Evolutionary conservation across 768 basidiomycete species (phyloP).

Genomic region (Guyanaporus albipodus): DNA sequence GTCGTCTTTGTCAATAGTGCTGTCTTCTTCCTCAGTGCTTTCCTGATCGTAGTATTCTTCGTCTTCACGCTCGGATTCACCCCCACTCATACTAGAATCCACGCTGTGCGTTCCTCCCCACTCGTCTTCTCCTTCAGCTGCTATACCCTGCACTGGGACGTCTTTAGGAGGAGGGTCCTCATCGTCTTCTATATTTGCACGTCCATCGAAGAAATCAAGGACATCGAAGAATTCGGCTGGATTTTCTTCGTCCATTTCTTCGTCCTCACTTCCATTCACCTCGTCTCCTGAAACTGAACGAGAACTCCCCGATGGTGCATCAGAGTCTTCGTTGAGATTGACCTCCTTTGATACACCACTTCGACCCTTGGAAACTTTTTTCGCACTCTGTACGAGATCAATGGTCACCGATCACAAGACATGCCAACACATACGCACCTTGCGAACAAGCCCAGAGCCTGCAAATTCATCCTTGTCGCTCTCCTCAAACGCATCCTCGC

Average conservation of each 20-base stretch:
- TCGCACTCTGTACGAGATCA: conserved; percentile 12
- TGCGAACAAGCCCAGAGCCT: conserved; percentile 45
- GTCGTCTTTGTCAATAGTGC: conserved; percentile 33
- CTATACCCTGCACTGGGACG: conserved; percentile 52
- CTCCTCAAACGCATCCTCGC: conserved; percentile 80
- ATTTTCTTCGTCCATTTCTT: conserved; percentile 45
- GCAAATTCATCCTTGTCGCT: conserved; percentile 77
- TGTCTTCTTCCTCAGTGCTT: conserved; percentile 31
- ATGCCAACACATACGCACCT: conserved; percentile 2
- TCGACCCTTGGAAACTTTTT: conserved; percentile 26
- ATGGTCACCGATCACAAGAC: background rate
- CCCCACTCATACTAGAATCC: conserved; percentile 34
- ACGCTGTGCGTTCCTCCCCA: conserved; percentile 13
- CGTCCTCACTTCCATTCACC: conserved; percentile 32
- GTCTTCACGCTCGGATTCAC: conserved; percentile 35
- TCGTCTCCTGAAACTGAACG: conserved; percentile 20
- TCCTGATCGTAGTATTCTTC: conserved; percentile 11
- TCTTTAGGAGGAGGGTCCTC: conserved; percentile 10
- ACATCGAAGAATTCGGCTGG: conserved; percentile 59
- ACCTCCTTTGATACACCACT: conserved; percentile 45
- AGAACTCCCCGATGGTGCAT: conserved; percentile 27
- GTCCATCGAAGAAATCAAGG: conserved; percentile 64
- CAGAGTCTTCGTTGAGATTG: conserved; percentile 59
- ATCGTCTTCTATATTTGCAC: conserved; percentile 36
- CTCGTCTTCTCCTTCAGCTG: conserved; percentile 39